Evolutionary conservation across 2,329 filamentous ascomycete species (phyloP), one percentile per base, ranked within the genome.

Genomic region (Orbilia oligospora): DNA sequence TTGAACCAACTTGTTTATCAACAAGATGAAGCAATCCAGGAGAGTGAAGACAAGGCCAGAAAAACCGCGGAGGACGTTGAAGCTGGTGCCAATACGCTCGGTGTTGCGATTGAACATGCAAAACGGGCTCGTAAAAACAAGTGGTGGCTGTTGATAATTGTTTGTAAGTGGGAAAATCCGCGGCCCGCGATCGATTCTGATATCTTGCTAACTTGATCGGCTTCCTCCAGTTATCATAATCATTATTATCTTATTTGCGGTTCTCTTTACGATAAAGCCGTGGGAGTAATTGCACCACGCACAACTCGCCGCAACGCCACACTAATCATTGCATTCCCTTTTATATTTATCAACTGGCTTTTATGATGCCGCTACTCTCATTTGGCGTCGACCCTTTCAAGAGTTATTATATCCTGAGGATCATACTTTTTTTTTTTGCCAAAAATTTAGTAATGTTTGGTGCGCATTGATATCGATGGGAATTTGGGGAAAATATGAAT

Each of bases 91-190:
- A 86, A 87, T 77, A 88, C 94, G 81, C 89, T 95, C 76, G 87
- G 88, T 81, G 87, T 89, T 83, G 92, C 90, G 76, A 92, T 91
- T 81, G 87, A 88, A 80, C 88, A 88, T 82, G 92, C 92, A 61
- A 87, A 88, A 81, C 87, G 89, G 81, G 88, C 89, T 81, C 88
- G 91, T 82, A 92, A 90, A 86, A 88, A 93, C 85, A 95, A 95
- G 87, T 94, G 93, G 92, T 93, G 89, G 88, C 93, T 91, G 83
- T 86, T 92, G 79, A 85, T 90, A 79, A 86, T 94, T 55, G 82
- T 75, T 58, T 12, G 73, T 79, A 49, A 76, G 76, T 76, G 48
- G 0, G 27, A 5, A 55, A 10, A 16, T 16, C 16, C n/a, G 16
- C n/a, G 20, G 14, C 10, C 18, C 33, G 10, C 16, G 12, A 16